phyloP scores from a whole-genome alignment of 2,329 filamentous ascomycete species.

The Epichloe scottii region DNA sequence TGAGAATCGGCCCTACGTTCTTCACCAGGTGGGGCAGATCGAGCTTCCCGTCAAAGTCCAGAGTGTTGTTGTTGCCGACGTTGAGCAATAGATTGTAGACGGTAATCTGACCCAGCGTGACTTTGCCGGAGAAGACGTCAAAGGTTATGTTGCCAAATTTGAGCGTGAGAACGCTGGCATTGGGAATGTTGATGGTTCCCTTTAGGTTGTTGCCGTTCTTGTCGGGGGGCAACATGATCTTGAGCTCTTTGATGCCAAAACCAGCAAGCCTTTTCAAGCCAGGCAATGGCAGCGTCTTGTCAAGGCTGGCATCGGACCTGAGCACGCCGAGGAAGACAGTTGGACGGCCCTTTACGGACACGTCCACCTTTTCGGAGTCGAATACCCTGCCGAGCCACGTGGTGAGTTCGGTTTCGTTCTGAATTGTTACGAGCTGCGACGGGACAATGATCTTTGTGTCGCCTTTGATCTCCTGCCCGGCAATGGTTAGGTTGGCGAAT shows the following conservation, averaged over 20 bases:
- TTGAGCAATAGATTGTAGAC: slow-evolving; percentile 27
- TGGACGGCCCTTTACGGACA: slow-evolving; percentile 26
- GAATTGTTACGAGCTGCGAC: slow-evolving; percentile 22
- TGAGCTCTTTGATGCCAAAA: slow-evolving; percentile 25
- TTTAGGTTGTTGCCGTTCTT: slow-evolving; percentile 29
- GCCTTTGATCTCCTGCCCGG: slow-evolving; percentile 18
- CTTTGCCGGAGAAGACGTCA: slow-evolving; percentile 27
- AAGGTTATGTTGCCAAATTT: slow-evolving; percentile 34
- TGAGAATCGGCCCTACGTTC: slow-evolving; percentile 29
- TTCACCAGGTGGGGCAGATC: slow-evolving; percentile 26
- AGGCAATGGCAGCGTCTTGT: slow-evolving; percentile 28
- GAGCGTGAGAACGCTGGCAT: slow-evolving; percentile 29
- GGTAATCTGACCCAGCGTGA: slow-evolving; percentile 25
- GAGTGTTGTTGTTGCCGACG: slow-evolving; percentile 32
- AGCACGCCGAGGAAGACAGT: slow-evolving; percentile 27
- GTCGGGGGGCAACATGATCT: slow-evolving; percentile 25
- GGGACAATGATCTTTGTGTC: slow-evolving; percentile 23
- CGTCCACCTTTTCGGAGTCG: slow-evolving; percentile 20
- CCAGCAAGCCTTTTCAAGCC: slow-evolving; percentile 28
- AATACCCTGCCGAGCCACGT: slow-evolving; percentile 28
- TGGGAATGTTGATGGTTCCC: slow-evolving; percentile 31
- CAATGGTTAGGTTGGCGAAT: slow-evolving; percentile 11
- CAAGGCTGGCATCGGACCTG: slow-evolving; percentile 22
- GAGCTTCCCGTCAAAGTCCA: slow-evolving; percentile 27
- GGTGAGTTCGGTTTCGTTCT: slow-evolving; percentile 26